Base-by-base conservation (phyloP, 2,329 filamentous ascomycete genomes). In the Claviceps fusiformis region DNA sequence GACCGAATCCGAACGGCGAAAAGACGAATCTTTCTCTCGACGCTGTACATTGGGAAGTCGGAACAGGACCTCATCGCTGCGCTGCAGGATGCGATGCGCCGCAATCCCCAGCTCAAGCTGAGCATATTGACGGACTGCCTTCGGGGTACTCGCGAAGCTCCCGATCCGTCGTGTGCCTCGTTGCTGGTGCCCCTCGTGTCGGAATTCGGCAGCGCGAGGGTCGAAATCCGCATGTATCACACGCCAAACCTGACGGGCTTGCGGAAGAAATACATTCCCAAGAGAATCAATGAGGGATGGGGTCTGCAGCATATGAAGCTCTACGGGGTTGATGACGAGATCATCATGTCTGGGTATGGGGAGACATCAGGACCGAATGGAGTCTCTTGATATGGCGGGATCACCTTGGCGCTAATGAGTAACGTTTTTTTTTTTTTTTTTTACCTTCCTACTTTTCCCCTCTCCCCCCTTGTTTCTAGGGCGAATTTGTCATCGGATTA, bases 281-380 rank as follows among this genome's bases (percentile, higher is more conserved):
- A 82, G 65, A 80, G 93, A 24, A 92, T 98, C 67, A 98, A 98
- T 62, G 93, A 98, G 71, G 93, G 93, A 19, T 98, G 93, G 93
- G 93, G 93, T 1, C 72, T 98, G 58, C 93, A 98, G 67, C 93
- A 98, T 67, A 98, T 98, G 92, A 98, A 98, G 76, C 76, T 98
- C 0, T 98, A 98, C 63, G 93, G 93, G 0, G 75, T 95, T 27
- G 93, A 98, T 63, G 90, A 98, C 64, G 90, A 95, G 68, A 86
- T 98, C 56, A 92, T 98, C 60, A 81, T 98, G 63, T 95, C 91
- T 8, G 91, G 90, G 81, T 89, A 78, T 52, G 24, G 5, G 27
- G 10, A 5, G 1, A 13, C 24, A 37, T 9, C 44, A 7, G 15
- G 11, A 37, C 27, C n/a, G 5, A 7, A 7, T 15, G 45, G 2